These are phyloP conservation scores for Phytophthora sojae DNA, from an alignment of 352 stramenopile genomes.

Conservation along the genomic window DNA sequence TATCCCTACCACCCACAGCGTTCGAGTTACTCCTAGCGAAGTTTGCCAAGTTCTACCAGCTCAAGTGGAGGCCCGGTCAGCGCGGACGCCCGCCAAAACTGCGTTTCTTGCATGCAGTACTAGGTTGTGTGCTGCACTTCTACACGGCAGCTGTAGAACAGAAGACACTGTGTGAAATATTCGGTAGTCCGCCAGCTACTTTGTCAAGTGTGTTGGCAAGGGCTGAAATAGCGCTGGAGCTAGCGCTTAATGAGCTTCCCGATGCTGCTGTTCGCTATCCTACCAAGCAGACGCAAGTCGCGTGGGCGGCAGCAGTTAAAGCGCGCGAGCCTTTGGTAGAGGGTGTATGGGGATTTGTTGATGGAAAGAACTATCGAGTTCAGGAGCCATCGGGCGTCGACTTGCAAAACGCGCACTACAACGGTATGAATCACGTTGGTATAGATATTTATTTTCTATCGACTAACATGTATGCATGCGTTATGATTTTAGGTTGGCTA, in stretches of 20 bases:
- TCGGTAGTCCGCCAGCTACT: constrained; percentile 4
- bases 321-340: neutral
- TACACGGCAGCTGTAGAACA: constrained; percentile 4
- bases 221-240: constrained; percentile 2
- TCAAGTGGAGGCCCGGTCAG: constrained; percentile 1
- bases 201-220: neutral
- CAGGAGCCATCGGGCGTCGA: neutral
- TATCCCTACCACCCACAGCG: neutral
- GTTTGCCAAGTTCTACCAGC: constrained; percentile 9
- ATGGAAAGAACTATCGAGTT: constrained; percentile 3
- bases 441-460: neutral
- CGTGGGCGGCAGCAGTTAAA: neutral
- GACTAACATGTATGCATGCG: neutral
- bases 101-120: constrained; percentile 1
- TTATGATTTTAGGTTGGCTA: neutral
- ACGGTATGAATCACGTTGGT: neutral
- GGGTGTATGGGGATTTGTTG: constrained; percentile 5
- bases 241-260: neutral
- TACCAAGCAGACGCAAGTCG: neutral
- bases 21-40: neutral
- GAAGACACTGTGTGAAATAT: constrained; percentile 10
- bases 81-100: neutral
- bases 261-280: constrained; percentile 2
- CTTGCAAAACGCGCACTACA: constrained; percentile 7
- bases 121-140: constrained; percentile 7